phyloP scores from a whole-genome alignment of 2,329 filamentous ascomycete species.

The Periconia sp. region DNA sequence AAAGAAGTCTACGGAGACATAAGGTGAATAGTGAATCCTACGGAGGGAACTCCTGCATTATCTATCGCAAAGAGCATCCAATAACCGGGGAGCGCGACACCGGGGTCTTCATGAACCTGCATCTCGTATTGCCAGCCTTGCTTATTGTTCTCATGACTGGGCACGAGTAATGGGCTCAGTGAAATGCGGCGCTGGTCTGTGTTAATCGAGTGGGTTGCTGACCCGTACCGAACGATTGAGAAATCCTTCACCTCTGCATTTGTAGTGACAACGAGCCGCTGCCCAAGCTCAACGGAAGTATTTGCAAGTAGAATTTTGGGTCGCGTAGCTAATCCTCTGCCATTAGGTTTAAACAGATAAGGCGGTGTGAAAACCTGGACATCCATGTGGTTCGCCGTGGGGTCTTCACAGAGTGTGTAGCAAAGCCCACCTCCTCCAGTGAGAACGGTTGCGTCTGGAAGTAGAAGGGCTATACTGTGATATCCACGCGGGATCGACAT shows the following conservation, averaged over 20 bases:
- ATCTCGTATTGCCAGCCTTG: neutral
- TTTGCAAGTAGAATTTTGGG: conserved; percentile 14
- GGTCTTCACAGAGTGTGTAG: neutral
- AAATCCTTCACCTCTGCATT: conserved; percentile 9
- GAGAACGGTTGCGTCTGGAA: conserved; percentile 23
- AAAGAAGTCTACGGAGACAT: no score
- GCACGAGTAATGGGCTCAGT: conserved; percentile 1
- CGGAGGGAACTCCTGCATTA: no score
- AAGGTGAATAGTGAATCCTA: no score
- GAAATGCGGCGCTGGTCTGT: conserved; percentile 28
- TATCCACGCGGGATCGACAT: conserved; percentile 21
- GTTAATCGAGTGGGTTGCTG: conserved; percentile 31
- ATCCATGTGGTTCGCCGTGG: conserved; percentile 19
- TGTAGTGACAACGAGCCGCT: conserved; percentile 13
- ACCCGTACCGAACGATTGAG: conserved; percentile 24
- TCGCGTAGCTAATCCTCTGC: conserved; percentile 12
- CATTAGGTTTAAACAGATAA: conserved; percentile 28
- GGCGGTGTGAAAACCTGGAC: conserved; percentile 32
- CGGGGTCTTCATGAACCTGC: neutral
- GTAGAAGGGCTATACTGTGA: conserved; percentile 22
- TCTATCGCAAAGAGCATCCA: neutral
- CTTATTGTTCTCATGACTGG: neutral
- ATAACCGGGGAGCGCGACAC: neutral
- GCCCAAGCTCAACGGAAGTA: conserved; percentile 21
- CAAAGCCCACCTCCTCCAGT: conserved; percentile 26